phyloP scores from a whole-genome alignment of 2,329 filamentous ascomycete genomes.

The Arthrobotrys entomopaga region DNA sequence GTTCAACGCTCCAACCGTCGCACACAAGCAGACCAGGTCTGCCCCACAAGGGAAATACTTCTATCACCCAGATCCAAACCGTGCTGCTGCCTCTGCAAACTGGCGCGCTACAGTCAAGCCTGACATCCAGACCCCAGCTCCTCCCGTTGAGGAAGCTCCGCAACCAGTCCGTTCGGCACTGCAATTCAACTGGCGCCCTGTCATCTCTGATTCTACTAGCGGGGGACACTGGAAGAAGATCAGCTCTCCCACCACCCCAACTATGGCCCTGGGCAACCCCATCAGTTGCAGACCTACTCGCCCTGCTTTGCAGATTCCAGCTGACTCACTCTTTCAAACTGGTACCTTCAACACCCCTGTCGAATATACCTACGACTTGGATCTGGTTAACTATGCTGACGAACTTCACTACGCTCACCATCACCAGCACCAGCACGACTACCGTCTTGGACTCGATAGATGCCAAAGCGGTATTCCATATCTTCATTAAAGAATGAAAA shows the following conservation, averaged over 20 bases:
- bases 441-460: slow-evolving; percentile 17
- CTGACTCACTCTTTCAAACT: background rate
- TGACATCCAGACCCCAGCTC: background rate
- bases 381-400: background rate
- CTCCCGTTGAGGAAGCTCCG: background rate
- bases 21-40: slow-evolving; percentile 5
- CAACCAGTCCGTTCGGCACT: slow-evolving; percentile 39
- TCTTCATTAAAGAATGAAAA: background rate
- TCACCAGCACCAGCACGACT: slow-evolving; percentile 14
- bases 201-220: slow-evolving; percentile 18
- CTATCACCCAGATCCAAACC: slow-evolving; percentile 41
- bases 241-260: background rate
- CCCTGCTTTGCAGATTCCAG: slow-evolving; percentile 19
- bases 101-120: slow-evolving; percentile 34
- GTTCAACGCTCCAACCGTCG: background rate
- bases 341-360: slow-evolving; percentile 1
- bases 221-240: slow-evolving; percentile 9
- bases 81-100: slow-evolving; percentile 38
- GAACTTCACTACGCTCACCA: slow-evolving; percentile 4
- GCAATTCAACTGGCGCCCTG: slow-evolving; percentile 48
- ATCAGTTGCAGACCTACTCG: slow-evolving; percentile 12
- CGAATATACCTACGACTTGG: slow-evolving; percentile 14
- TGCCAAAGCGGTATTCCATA: slow-evolving; percentile 1
- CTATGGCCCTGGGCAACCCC: background rate
- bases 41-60: slow-evolving; percentile 23